Base-by-base conservation (phyloP, 129 eudicot species). In the Flaveria linearis region DNA sequence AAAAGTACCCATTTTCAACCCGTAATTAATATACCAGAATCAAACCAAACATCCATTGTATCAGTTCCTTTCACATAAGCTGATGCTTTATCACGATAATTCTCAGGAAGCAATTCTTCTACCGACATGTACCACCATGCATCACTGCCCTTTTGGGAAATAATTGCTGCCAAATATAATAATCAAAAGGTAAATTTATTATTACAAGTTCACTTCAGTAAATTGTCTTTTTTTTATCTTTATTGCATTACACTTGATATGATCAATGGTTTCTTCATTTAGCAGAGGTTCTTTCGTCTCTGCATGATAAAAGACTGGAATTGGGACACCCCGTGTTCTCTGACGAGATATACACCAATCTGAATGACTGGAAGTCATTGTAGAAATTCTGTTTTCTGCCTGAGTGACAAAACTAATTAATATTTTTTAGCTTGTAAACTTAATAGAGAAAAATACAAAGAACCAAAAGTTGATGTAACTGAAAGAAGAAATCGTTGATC, bases 11-110 rank as follows among this genome's bases (percentile, higher is more conserved):
- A 62, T 62, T 18, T 62, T 28, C 30, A 62, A 52, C 12, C 6
- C 26, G 4, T 5, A 3, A 46, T 25, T 14, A 71, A 79, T 18
- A 63, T 84, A 92, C 97, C 97, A 80, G 98, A 94, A 84, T 94
- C 98, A 56, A 94, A 94, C 98, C 98, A 94, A 81, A 94, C 98
- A 86, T 94, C 98, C 98, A 94, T 94, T 28, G 98, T 94, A 81
- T 94, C 97, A 52, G 90, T 87, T 71, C 99, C 99, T 78, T 91
- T 94, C 49, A 86, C 90, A 73, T 91, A 94, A 45, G 81, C 87
- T 69, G 96, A 82, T 77, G 97, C 97, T 80, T 91, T 87, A 78
- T 85, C 84, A 68, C 88, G 96, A 85, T 91, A 94, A 9, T 72
- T 83, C 26, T 83, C 96, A 61, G 97, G 99, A 86, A 91, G 99